Conservation (phyloP, 2,329 filamentous ascomycete species). For the Cryphonectria nitschkei region DNA sequence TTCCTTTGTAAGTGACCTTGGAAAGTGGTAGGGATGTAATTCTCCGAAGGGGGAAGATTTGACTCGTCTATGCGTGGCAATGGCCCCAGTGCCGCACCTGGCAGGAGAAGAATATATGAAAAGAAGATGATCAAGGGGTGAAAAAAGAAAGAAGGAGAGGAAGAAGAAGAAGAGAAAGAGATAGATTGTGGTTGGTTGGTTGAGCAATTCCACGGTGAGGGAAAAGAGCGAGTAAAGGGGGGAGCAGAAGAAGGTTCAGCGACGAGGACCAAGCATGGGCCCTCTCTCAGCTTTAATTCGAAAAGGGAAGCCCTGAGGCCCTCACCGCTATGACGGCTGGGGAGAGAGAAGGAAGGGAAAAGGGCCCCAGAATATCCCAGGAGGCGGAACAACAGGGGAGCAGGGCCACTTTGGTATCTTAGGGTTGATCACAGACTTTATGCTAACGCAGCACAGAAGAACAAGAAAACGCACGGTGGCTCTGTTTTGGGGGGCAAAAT, state of each 20-base stretch:
- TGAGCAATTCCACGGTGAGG: background rate
- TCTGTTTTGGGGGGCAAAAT: background rate
- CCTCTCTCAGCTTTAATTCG: background rate
- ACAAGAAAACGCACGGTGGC: background rate
- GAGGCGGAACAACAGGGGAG: too few relatives aligned
- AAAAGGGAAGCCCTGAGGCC: background rate
- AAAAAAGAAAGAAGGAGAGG: background rate
- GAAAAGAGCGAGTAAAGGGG: background rate
- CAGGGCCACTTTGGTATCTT: too few relatives aligned
- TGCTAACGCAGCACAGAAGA: background rate
- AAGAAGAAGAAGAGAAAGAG: background rate
- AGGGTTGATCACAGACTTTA: too few relatives aligned
- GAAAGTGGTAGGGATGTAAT: background rate
- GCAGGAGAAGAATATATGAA: background rate
- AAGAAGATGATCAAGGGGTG: background rate
- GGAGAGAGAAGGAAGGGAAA: background rate
- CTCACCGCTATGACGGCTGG: background rate
- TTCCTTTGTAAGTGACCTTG: background rate
- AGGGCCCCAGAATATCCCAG: background rate
- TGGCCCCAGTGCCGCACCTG: background rate
- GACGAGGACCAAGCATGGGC: background rate
- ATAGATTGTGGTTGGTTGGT: background rate
- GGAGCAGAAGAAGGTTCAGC: background rate
- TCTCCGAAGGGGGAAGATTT: background rate
- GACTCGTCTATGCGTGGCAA: slow-evolving; percentile 9